Evolutionary conservation across 148 eudicot genomes (phyloP), one percentile per base, ranked within the genome.

Genomic region (Rhododendron ferrugineum): DNA sequence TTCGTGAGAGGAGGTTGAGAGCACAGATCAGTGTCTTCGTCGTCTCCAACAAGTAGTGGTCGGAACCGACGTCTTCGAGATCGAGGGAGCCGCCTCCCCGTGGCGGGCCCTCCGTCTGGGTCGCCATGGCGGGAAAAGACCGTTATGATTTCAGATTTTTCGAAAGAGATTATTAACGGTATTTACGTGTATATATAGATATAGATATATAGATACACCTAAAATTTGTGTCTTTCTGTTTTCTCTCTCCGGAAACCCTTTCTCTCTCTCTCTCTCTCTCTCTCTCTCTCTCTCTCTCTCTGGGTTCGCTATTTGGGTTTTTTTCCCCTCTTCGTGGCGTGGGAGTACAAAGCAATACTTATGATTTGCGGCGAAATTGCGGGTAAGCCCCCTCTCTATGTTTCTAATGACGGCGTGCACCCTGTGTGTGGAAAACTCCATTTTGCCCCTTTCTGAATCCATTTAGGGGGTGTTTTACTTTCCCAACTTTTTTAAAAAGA

Each of bases 21-120:
- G 98, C 99, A 77, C 98, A 93, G 42, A 97, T 93, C 87, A 97
- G 82, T 20, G 98, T 93, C 90, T 93, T 95, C 11, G 98, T 93
- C 81, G 91, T 91, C 88, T 92, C 94, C 46, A 92, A 86, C 58
- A 92, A 88, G 28, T 80, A 86, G 85, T 75, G 86, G 86, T 58
- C 64, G 26, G 64, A 20, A 22, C 6, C 28, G 22, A 16, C 60
- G 60, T 54, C 60, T 80, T 49, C 82, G 78, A 73, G 40, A 73
- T 60, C 86, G 44, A 78, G 75, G 11, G 82, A 18, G 40, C 44
- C 58, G 72, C 82, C 75, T 70, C 79, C 75, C 72, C 79, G 73
- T 3, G 73, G 87, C 9, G 81, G 79, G 78, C 62, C 79, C 85
- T 84, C 87, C 83, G 89, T 86, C 87, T 90, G 88, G 23, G 85